phyloP scores from a whole-genome alignment of 139 green algal species.

The Coccomyxa sp. region DNA sequence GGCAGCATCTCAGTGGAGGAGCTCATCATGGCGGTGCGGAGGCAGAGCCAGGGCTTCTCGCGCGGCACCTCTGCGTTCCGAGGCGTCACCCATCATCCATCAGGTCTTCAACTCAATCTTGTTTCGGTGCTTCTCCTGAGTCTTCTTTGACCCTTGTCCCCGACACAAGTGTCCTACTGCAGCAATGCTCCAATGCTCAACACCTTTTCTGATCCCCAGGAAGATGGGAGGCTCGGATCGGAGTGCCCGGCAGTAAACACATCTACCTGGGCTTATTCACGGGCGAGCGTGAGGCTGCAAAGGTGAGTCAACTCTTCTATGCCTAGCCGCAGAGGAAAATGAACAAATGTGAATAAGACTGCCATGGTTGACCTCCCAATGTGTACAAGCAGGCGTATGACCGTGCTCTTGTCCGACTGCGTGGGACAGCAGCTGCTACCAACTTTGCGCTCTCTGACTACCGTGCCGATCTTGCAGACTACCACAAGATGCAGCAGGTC shows the following conservation, averaged over 20 bases:
- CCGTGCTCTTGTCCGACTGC: constrained; percentile 60
- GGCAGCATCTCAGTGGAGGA: constrained; percentile 78
- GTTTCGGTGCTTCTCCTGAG: neutral
- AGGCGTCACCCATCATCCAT: constrained; percentile 81
- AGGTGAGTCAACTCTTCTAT: neutral
- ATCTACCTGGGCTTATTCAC: constrained; percentile 80
- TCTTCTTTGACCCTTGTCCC: neutral
- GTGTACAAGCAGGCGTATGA: constrained; percentile 55
- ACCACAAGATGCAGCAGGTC: constrained; percentile 12
- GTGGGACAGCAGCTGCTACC: constrained; percentile 66
- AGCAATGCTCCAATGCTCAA: neutral
- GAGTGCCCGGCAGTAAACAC: constrained; percentile 83
- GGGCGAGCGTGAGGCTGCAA: constrained; percentile 8
- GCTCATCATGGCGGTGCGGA: constrained; percentile 86
- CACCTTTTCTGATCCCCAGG: constrained; percentile 20
- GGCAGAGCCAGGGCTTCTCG: constrained; percentile 85
- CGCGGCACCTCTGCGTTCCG: constrained; percentile 73
- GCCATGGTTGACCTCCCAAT: neutral
- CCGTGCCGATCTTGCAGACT: constrained; percentile 56
- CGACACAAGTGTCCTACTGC: neutral
- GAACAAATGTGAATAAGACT: neutral
- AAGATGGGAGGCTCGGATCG: constrained; percentile 84
- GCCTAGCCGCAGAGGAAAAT: neutral
- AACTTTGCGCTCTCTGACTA: constrained; percentile 77
- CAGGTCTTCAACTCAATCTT: constrained; percentile 4